phyloP scores from a whole-genome alignment of 2,329 filamentous ascomycete genomes.

The Fusarium secorum region DNA sequence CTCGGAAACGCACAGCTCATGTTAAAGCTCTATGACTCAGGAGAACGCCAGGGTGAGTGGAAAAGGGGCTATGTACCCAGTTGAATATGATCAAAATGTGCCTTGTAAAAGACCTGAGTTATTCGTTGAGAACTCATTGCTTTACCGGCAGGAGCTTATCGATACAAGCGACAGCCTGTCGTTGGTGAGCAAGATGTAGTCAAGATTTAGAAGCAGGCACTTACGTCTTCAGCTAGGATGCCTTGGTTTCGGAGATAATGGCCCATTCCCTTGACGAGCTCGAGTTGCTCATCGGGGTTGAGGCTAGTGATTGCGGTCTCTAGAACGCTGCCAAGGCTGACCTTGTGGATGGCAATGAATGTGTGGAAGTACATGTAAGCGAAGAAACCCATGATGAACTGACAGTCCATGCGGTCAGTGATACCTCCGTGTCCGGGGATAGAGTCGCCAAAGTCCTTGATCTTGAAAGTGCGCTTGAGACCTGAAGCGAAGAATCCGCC shows the following conservation, averaged over 20 bases:
- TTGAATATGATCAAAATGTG: constrained; percentile 27
- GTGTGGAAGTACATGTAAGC: constrained; percentile 98
- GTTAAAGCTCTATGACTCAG: constrained; percentile 15
- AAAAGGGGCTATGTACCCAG: constrained; percentile 11
- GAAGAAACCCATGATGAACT: constrained; percentile 99
- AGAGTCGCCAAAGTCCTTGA: constrained; percentile 99
- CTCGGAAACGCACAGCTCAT: constrained; percentile 2
- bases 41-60: constrained; percentile 31
- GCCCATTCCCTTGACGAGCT: constrained; percentile 72
- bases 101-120: constrained; percentile 2
- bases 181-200: neutral
- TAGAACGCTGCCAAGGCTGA: constrained; percentile 84
- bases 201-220: constrained; percentile 9
- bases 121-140: constrained; percentile 27
- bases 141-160: constrained; percentile 37
- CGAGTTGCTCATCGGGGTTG: constrained; percentile 85
- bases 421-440: constrained; percentile 98
- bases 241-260: constrained; percentile 73
- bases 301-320: constrained; percentile 93
- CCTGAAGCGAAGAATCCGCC: constrained; percentile 98
- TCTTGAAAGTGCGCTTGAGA: constrained; percentile 98
- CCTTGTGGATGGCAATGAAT: constrained; percentile 90
- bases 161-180: constrained; percentile 40
- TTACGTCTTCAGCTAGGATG: constrained; percentile 46
- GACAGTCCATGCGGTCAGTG: constrained; percentile 99